Evolutionary conservation across 1,284 basidiomycete species (phyloP), one percentile per base, ranked within the genome.

Genomic region (Cryptococcus amylolentus): DNA sequence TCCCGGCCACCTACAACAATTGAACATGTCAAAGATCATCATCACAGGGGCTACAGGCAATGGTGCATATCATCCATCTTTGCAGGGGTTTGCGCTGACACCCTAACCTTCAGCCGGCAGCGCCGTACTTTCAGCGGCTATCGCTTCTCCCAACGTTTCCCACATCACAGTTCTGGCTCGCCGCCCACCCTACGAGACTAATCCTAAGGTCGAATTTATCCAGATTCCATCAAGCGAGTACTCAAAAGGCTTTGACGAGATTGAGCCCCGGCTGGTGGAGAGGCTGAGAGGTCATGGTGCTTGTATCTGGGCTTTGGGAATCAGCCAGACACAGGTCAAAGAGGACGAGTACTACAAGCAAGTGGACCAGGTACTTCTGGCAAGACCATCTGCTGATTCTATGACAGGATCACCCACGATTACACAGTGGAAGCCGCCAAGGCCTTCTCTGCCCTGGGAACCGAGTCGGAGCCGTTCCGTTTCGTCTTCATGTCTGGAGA

Each of bases 21-120:
- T 2, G 10, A 35, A 5, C 31, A 68, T 68, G 66, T 40, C 62
- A 27, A 63, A 54, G 37, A 60, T 69, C 42, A 66, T 71, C 47
- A 40, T 71, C 41, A 68, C 67, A 3, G 67, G 69, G 53, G 69
- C 63, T 3, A 71, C 67, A 1, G 69, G 69, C 20, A 71, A 64
- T 44, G 61, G 67, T 68, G 23, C 37, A 64, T 56, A 20, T 12
- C 27, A n/a, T 12, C 20, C 23, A 3, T n/a, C 45, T 28, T 35
- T 20, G 18, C 16, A 44, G 18, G 13, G 13, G 13, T 6, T 20
- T 49, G 27, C 8, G 39, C 40, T 49, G 5, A 38, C 8, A 18
- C n/a, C 23, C 16, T 23, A 39, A 42, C 35, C 31, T n/a, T 0
- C 56, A 65, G 67, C 62, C 20, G 68, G 69, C 35, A 61, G 61